These are phyloP conservation scores for Apiospora arundinis DNA, from an alignment of 2,329 filamentous ascomycete species.

Conservation along the genomic window DNA sequence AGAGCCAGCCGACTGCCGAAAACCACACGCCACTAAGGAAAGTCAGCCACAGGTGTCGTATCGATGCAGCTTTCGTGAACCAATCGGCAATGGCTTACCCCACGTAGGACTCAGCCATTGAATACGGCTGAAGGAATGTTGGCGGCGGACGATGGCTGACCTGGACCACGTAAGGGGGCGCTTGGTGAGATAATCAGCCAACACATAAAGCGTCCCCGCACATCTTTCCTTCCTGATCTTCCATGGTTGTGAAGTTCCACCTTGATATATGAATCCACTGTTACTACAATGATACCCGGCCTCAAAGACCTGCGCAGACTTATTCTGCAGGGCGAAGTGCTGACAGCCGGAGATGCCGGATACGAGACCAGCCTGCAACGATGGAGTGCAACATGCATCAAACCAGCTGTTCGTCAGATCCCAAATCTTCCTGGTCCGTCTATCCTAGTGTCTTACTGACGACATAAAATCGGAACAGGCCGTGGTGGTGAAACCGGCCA, in stretches of 20 bases:
- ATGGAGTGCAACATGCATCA: slow-evolving; percentile 47
- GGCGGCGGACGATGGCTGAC: not conserved
- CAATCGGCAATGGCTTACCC: not conserved
- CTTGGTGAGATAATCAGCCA: not conserved
- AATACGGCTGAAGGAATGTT: not conserved
- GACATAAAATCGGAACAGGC: slow-evolving; percentile 39
- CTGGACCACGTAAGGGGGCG: not conserved
- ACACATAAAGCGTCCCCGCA: not conserved
- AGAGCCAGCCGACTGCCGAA: not conserved
- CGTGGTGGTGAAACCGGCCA: slow-evolving; percentile 50
- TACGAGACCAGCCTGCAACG: slow-evolving; percentile 44
- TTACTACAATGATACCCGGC: not conserved
- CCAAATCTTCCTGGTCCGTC: too few relatives aligned
- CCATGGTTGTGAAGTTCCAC: not conserved
- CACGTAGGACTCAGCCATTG: not conserved
- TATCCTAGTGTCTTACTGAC: not conserved
- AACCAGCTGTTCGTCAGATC: slow-evolving; percentile 37
- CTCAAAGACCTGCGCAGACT: slow-evolving; percentile 15
- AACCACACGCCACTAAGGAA: not conserved
- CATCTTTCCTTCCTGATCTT: not conserved
- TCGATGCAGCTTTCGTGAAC: not conserved
- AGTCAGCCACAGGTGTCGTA: not conserved
- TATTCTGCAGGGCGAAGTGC: slow-evolving; percentile 35
- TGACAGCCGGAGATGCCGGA: slow-evolving; percentile 41
- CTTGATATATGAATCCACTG: not conserved